These are phyloP conservation scores for Fraxinus nigra DNA, from an alignment of 305 asterid genomes.

Conservation along the genomic window DNA sequence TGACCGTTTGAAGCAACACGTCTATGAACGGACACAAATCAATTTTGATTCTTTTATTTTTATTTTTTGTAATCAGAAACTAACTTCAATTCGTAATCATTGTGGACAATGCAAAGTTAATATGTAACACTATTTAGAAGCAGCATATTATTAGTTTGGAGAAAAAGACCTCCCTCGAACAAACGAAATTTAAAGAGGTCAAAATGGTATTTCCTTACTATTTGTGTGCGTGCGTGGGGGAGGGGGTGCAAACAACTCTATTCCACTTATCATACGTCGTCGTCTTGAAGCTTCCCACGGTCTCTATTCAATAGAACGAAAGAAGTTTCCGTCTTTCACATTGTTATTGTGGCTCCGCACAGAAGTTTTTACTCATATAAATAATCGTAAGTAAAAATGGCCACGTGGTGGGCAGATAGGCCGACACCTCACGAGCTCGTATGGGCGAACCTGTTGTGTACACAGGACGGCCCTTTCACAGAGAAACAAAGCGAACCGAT, in stretches of 20 bases:
- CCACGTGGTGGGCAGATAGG: no score
- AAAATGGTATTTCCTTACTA: not conserved
- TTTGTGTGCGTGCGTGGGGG: not conserved
- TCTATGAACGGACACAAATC: not conserved
- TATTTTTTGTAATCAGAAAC: not conserved
- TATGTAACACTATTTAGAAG: not conserved
- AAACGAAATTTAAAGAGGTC: not conserved
- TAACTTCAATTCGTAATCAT: not conserved
- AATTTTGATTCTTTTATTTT: no score
- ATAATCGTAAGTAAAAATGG: no score
- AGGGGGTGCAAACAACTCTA: not conserved
- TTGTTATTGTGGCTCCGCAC: not conserved
- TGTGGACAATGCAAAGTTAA: not conserved
- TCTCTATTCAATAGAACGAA: not conserved
- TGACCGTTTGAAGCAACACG: not conserved
- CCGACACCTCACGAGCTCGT: no score
- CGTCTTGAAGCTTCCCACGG: not conserved
- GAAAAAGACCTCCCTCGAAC: not conserved
- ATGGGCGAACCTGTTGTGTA: no score
- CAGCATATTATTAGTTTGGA: not conserved
- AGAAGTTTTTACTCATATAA: no score
- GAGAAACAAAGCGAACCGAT: no score
- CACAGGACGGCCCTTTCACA: no score
- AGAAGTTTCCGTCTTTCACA: not conserved
- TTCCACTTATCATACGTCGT: not conserved